Conservation (phyloP, 352 stramenopile species). For the Peronospora belbahrii region DNA sequence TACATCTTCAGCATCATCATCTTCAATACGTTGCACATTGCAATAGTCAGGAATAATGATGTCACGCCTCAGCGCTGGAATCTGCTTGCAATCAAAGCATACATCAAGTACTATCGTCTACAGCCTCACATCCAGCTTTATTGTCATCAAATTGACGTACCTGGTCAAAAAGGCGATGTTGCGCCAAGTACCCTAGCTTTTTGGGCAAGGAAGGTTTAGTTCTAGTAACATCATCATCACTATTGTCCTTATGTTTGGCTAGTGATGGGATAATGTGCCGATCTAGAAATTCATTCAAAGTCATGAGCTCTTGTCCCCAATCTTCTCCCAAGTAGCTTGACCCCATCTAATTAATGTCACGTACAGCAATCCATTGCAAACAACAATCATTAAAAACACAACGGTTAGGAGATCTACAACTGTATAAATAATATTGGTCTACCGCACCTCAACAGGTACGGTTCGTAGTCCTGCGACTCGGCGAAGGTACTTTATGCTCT, state of each 20-base stretch:
- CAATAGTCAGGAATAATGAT: conserved; percentile 88
- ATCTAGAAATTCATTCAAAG: conserved; percentile 73
- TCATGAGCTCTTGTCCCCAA: conserved; percentile 77
- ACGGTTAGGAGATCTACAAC: neutral
- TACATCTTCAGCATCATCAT: conserved; percentile 29
- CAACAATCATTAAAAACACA: neutral
- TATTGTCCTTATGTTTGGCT: neutral
- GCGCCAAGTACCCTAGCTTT: conserved; percentile 70
- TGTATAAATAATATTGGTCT: neutral
- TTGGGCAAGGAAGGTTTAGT: neutral
- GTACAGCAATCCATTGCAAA: neutral
- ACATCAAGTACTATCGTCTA: conserved; percentile 7
- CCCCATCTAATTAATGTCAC: conserved; percentile 34
- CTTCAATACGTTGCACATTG: conserved; percentile 42
- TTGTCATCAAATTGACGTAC: conserved; percentile 16
- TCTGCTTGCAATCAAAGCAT: conserved; percentile 32
- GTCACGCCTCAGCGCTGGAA: conserved; percentile 64
- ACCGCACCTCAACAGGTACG: conserved; percentile 69
- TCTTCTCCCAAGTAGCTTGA: conserved; percentile 77
- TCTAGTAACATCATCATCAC: neutral
- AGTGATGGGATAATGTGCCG: conserved; percentile 30
- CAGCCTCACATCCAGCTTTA: neutral
- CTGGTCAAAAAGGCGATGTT: conserved; percentile 88
- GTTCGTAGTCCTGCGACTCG: conserved; percentile 62
- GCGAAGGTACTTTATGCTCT: conserved; percentile 59